Evolutionary conservation across 164 flowering plant species (phyloP).

Genomic region (Taxillus chinensis): DNA sequence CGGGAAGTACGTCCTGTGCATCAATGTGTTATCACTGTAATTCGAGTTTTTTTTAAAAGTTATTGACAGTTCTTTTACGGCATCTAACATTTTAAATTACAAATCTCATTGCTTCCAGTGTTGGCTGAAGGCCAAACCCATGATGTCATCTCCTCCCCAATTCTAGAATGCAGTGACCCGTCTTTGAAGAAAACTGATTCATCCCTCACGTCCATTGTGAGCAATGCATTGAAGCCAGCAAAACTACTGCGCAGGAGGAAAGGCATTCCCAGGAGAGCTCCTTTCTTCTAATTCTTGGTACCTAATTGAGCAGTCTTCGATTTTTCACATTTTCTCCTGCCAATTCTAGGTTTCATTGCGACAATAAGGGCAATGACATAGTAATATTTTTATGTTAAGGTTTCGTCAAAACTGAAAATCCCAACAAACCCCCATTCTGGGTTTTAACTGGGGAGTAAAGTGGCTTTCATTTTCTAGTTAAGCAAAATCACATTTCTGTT

Average conservation of each 20-base stretch:
- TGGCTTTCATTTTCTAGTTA: too few species aligned
- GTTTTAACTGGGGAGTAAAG: too few species aligned
- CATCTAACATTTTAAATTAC: neutral
- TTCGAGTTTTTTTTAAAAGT: too few species aligned
- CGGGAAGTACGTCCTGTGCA: slow-evolving; percentile 62
- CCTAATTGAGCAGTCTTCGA: neutral
- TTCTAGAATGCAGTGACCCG: slow-evolving; percentile 4
- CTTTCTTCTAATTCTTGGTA: slow-evolving; percentile 17
- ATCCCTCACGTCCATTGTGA: neutral
- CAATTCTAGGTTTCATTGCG: neutral
- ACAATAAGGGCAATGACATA: too few species aligned
- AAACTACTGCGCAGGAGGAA: slow-evolving; percentile 37
- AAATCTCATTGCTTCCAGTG: slow-evolving; percentile 12
- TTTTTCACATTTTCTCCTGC: neutral
- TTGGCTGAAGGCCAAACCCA: slow-evolving; percentile 9
- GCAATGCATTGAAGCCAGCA: slow-evolving; percentile 27
- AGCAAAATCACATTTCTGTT: too few species aligned
- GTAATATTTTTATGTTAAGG: too few species aligned
- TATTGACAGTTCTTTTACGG: neutral
- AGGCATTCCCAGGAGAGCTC: slow-evolving; percentile 48
- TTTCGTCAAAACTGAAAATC: too few species aligned
- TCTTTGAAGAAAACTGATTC: too few species aligned
- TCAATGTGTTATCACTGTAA: neutral
- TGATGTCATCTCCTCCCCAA: slow-evolving; percentile 1
- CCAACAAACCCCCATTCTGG: too few species aligned